Evolutionary conservation across 768 basidiomycete genomes (phyloP).

Genomic region (Lentinula boryana): DNA sequence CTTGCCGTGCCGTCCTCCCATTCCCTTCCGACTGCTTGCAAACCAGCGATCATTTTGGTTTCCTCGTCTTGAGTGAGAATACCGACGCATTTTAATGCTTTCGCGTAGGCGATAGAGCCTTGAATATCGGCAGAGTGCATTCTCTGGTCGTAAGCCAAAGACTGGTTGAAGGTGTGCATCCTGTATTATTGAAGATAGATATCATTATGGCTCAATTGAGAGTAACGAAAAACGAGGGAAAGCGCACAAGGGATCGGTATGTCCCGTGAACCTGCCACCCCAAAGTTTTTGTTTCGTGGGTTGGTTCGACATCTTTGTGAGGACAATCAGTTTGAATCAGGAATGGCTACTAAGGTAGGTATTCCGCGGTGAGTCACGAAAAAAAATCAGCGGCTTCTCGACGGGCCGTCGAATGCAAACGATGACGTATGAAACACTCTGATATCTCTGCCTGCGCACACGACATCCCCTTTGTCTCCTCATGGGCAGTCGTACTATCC

Average conservation of each 20-base stretch:
- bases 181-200: constrained; percentile 32
- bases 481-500: not conserved
- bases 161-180: constrained; percentile 98
- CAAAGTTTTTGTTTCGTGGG: constrained; percentile 72
- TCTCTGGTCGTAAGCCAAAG: constrained; percentile 87
- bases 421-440: not conserved
- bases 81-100: constrained; percentile 71
- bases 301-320: constrained; percentile 26
- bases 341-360: not conserved
- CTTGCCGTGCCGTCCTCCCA: constrained; percentile 77
- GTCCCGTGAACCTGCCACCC: constrained; percentile 86
- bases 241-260: constrained; percentile 79
- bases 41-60: constrained; percentile 62
- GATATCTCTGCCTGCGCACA: not conserved
- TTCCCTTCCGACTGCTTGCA: constrained; percentile 72
- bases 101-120: constrained; percentile 95
- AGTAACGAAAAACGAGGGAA: not conserved
- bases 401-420: not conserved
- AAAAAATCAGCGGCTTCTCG: not conserved
- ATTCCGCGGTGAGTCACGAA: not conserved
- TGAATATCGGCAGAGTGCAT: constrained; percentile 91
- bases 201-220: not conserved
- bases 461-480: not conserved
- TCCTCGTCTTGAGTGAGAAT: constrained; percentile 81
- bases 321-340: not conserved